Evolutionary conservation across 345 rosid species (phyloP), one percentile per base, ranked within the genome.

Genomic region (Microthlaspi erraticum): DNA sequence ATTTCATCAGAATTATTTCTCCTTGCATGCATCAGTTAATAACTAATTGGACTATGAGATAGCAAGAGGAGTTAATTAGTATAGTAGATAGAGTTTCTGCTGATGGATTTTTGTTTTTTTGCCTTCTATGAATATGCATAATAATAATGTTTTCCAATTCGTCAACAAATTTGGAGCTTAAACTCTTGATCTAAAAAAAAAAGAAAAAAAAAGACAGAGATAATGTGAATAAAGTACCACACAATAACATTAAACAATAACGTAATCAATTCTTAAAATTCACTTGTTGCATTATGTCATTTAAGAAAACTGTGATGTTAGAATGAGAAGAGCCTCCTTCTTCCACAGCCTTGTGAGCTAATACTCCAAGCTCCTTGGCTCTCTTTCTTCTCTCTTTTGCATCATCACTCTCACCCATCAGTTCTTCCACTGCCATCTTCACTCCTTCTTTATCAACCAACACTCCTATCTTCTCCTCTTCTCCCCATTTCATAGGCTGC

Each of bases 281-380:
- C 5, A 33, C 16, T 16, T 17, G 55, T 5, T 65, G 48, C 60
- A 65, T 65, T 38, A 52, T 64, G 46, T 64, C 70, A 36, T 50
- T 55, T 33, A 63, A 1, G 14, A 23, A 49, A 8, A 20, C 10
- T 1, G 61, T 52, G 23, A 77, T 63, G 31, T 82, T 55, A 2
- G 44, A 43, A 60, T 77, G 66, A 49, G 83, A 82, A 7, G 85
- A 79, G 23, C 83, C 83, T 51, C 77, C 78, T 62, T 63, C 64
- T 8, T 63, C 80, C 12, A 79, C 65, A 19, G 81, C 72, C 3
- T 33, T 67, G 10, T 74, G 77, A 59, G 81, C 85, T 61, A 36
- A 66, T 38, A 74, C 61, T 45, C 54, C 78, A 23, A 82, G 68
- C 63, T 79, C 68, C 13, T 39, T 79, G 0, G 74, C 77, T 79